These are phyloP conservation scores for Arachnomyces sp. DNA, from an alignment of 2,329 filamentous ascomycete species.

Conservation along the genomic window DNA sequence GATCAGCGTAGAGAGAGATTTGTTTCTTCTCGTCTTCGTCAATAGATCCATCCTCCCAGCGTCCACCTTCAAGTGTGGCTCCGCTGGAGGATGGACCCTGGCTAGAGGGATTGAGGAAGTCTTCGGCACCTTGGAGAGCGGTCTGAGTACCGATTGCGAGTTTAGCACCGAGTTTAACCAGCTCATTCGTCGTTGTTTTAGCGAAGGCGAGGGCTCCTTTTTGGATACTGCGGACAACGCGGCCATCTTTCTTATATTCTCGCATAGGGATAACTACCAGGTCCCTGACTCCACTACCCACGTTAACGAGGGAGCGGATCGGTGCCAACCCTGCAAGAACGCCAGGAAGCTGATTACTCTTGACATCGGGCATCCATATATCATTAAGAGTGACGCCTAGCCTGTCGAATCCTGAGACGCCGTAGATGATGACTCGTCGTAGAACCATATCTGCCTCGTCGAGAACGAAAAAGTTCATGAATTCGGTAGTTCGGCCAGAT, in stretches of 20 bases:
- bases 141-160: constrained; percentile 91
- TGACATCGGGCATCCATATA: constrained; percentile 93
- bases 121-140: constrained; percentile 83
- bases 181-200: constrained; percentile 84
- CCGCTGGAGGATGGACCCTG: constrained; percentile 26
- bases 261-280: constrained; percentile 82
- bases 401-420: constrained; percentile 81
- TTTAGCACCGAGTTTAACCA: constrained; percentile 92
- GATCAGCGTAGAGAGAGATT: constrained; percentile 87
- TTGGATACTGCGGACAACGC: constrained; percentile 81
- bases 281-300: constrained; percentile 78
- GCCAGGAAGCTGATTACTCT: constrained; percentile 76
- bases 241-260: constrained; percentile 90
- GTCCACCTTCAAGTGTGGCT: constrained; percentile 38
- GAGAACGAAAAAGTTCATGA: constrained; percentile 96
- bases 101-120: constrained; percentile 49
- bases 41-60: constrained; percentile 52
- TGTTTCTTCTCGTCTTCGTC: constrained; percentile 67
- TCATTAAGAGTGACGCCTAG: constrained; percentile 87
- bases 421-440: constrained; percentile 85
- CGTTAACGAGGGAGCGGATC: constrained; percentile 83
- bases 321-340: constrained; percentile 84
- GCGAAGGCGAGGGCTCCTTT: constrained; percentile 88
- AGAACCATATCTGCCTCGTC: constrained; percentile 82
- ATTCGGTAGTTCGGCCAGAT: constrained; percentile 90